These are phyloP conservation scores for Aspergillus luchuensis DNA, from an alignment of 2,329 filamentous ascomycete species.

Conservation along the genomic window DNA sequence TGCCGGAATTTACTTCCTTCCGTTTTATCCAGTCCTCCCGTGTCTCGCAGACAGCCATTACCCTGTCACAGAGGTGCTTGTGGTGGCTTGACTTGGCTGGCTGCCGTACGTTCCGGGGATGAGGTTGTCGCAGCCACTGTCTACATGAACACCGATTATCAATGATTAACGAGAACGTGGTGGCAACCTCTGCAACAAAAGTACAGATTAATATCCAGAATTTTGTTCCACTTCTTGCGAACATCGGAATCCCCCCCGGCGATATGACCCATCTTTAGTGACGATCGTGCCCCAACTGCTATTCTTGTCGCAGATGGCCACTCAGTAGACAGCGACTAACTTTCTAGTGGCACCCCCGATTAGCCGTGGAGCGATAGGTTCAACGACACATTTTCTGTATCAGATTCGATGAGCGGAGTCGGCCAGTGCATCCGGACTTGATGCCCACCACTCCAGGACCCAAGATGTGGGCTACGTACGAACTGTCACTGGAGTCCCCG, in stretches of 20 bases:
- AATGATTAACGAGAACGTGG: background rate
- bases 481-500: background rate
- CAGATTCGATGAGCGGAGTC: background rate
- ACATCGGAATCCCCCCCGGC: background rate
- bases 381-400: background rate
- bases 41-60: background rate
- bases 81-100: background rate
- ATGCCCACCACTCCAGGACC: background rate
- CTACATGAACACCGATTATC: background rate
- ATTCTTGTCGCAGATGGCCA: background rate
- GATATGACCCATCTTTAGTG: background rate
- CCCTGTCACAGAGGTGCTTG: background rate
- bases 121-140: background rate
- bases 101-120: background rate
- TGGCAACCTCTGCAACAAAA: background rate
- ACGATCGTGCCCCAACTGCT: slow-evolving; percentile 2
- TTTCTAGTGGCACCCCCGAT: background rate
- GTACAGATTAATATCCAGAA: no score
- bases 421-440: background rate
- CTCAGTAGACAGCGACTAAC: background rate
- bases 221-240: no score
- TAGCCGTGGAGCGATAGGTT: background rate
- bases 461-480: background rate
- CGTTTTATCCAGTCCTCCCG: background rate
- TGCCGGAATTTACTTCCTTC: background rate